Evolutionary conservation across 2,329 filamentous ascomycete genomes (phyloP), one percentile per base, ranked within the genome.

Genomic region (Talaromyces sp.): DNA sequence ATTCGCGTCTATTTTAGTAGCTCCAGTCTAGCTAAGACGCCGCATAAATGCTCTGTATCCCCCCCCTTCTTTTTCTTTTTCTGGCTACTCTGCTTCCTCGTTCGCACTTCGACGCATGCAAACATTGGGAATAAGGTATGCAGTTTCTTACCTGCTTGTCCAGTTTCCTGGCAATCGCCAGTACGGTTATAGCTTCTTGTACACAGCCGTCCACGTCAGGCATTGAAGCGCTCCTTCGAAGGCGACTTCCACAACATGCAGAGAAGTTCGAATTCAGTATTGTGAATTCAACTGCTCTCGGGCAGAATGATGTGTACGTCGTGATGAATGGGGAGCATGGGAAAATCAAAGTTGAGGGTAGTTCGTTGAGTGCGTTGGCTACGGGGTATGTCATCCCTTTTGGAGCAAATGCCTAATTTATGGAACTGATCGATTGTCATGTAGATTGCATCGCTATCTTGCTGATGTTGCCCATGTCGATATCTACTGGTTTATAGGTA

Each of bases 401-500:
- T 31, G 2, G 15, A 13, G 17, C n/a, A 17, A 1, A 7, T 53
- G 5, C n/a, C 3, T 39, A 39, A 35, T 17, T 13, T 15, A 19
- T 19, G 33, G 19, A 19, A 9, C 28, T 31, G 48, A 52, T 13
- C 17, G 36, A 3, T 19, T 37, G 7, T n/a, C 25, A 11, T 2
- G 1, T 50, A 74, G 75, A 33, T 68, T 78, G 2, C 73, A 73
- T 63, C 73, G 72, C 1, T 68, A 80, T 61, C 64, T 79, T 11
- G 69, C 69, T 13, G 74, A 77, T 60, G 62, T 74, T 17, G 69
- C 69, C 2, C 70, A 78, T 63, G 73, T 76, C 1, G 78, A 80
- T 55, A 73, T 80, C 13, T 79, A 73, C 64, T 80, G 78, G 77
- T 78, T 70, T 58, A 72, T 79, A 53, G 77, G 76, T 2, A 78